Base-by-base conservation (phyloP, 2,329 filamentous ascomycete species). In the Epichloe sibirici region DNA sequence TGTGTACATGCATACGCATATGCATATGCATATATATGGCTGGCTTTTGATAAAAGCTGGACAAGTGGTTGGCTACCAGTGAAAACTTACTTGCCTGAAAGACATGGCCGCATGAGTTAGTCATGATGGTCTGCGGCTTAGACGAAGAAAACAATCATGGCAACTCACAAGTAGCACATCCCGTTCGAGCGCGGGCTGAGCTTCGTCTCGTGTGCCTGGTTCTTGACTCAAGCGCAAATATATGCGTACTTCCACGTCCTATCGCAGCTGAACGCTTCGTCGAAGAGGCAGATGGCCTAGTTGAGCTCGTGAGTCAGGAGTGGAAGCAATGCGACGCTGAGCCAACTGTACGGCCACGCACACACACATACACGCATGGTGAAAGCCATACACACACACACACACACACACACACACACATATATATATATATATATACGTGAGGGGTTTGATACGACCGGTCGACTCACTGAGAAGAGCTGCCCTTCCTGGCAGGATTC, bases 131-230 rank as follows among this genome's bases (percentile, higher is more conserved):
- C n/a, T 13, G n/a, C 21, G 11, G 15, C 25, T 21, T n/a, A 8
- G 5, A 17, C 6, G 11, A 17, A 2, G 31, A 7, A 12, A 6
- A 48, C 23, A 38, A 39, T 39, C 7, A 23, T 37, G 43, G 54
- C 25, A 58, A 63, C 65, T 65, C 57, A 70, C 68, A 70, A 13
- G 66, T 70, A 35, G 55, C 59, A 49, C 68, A 70, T 35, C 68
- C 68, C 13, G 67, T 68, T 17, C 68, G 68, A 15, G 68, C 66
- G 42, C 68, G 63, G 2, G 64, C 66, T 11, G 67, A 68, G 55
- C 68, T 69, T 23, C 67, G 65, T 13, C 68, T 61, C 6, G 68
- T 70, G 53, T 70, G 67, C 49, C 67, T 61, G 7, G 65, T 63
- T 50, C 67, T 60, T 5, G 67, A 60, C 38, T 69, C 67, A 39